Base-by-base conservation (phyloP, 306 rosid species). In the Vigna nakashimae region DNA sequence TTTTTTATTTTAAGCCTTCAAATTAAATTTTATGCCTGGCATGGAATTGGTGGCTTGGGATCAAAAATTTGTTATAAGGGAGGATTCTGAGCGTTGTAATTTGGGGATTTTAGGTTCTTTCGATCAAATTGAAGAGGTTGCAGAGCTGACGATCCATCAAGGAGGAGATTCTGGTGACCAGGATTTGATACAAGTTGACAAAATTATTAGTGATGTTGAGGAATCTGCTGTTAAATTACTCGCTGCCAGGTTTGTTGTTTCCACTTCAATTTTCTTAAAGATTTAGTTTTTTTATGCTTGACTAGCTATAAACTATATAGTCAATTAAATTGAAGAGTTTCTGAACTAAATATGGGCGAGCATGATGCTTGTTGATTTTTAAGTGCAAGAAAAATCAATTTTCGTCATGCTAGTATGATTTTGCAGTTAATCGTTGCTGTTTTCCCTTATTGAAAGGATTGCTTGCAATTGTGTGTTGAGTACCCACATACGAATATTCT, bases 181-280 rank as follows among this genome's bases (percentile, higher is more conserved):
- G 62, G 84, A 82, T 71, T 60, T 56, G 10, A 79, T 85, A 17
- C 85, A 71, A 64, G 49, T 69, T 63, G 38, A 43, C 78, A 82
- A 79, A 79, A 71, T 73, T 63, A 86, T 56, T 46, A 81, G 78
- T 75, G 89, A 86, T 60, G 90, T 86, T 52, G 92, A 89, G 86
- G 83, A 92, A 69, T 71, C 85, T 70, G 97, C 97, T 17, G 28
- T 86, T 64, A 78, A 86, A 46, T 79, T 90, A 71, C 98, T 94
- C 76, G 97, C 97, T 40, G 34, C 57, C 62, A 92, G 97, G 98
- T 94, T 76, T 67, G 79, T 50, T 65, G 49, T 22, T 18, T 45
- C 56, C 8, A 3, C 15, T 4, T 17, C 0, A n/a, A n/a, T 49
- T 49, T 3, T 43, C 28, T 53, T 2, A 7, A 14, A 20, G 80